Conservation (phyloP, 2,329 filamentous ascomycete species). For the Paecilomyces dactylethromorphus region DNA sequence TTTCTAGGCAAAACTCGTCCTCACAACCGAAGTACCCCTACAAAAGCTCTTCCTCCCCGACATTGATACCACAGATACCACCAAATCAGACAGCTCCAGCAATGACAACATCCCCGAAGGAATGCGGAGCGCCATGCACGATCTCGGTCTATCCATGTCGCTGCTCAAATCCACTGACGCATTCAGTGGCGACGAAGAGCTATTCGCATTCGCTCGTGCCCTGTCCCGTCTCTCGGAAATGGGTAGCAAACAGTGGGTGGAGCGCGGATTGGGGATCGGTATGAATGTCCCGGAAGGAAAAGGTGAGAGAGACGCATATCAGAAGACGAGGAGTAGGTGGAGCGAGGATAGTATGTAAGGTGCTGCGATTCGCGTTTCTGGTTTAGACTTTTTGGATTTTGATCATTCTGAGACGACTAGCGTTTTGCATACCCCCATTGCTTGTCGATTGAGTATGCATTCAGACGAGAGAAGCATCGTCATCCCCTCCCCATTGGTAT, state of each 20-base stretch:
- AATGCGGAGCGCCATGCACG: constrained; percentile 78
- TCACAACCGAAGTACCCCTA: constrained; percentile 82
- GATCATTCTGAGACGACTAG: not conserved
- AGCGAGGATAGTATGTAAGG: constrained; percentile 43
- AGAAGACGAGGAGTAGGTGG: constrained; percentile 43
- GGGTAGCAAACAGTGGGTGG: constrained; percentile 92
- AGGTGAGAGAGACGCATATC: constrained; percentile 42
- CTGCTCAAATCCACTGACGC: constrained; percentile 76
- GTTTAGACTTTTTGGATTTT: not conserved
- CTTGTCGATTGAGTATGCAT: too few relatives aligned
- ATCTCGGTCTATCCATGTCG: constrained; percentile 75
- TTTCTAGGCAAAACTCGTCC: constrained; percentile 78
- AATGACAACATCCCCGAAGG: constrained; percentile 54
- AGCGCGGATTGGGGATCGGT: constrained; percentile 57
- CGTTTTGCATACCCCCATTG: not conserved
- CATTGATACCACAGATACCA: constrained; percentile 59
- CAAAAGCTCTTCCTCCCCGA: constrained; percentile 77
- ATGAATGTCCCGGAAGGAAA: constrained; percentile 38
- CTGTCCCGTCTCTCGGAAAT: constrained; percentile 81
- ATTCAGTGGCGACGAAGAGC: constrained; percentile 91
- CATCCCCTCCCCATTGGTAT: not conserved
- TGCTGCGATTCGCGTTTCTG: not conserved
- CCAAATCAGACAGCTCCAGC: constrained; percentile 24
- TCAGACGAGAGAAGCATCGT: too few relatives aligned
- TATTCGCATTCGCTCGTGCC: constrained; percentile 90